Evolutionary conservation across 1,284 basidiomycete species (phyloP), one percentile per base, ranked within the genome.

Genomic region (Cryptococcus sp.): DNA sequence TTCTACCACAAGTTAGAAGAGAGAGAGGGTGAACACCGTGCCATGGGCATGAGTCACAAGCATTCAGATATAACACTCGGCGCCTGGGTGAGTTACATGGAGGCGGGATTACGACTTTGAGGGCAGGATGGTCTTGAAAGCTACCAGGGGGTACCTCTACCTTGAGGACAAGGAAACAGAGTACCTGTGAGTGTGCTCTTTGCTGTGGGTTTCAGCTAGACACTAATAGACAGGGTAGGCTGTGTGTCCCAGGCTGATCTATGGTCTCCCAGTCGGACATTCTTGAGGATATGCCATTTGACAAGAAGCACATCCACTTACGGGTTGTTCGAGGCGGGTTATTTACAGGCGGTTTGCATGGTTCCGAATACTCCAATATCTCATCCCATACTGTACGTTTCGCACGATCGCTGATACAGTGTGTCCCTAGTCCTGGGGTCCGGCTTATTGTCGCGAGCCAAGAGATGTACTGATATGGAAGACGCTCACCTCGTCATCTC

Each of bases 231-330:
- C 15, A 15, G 13, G 20, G 24, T 47, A 57, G 58, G 50, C 54
- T 71, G 39, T 71, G 71, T 39, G 71, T 69, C 11, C 71, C 71
- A 3, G 59, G 46, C n/a, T 13, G 37, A 20, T 72, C 71, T 59
- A 70, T 71, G 66, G 45, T 48, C 3, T 58, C 61, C 35, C 58
- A 64, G 36, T 23, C 20, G 15, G 15, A 50, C 18, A 20, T 33
- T 23, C 33, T 56, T 33, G 40, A 38, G 21, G 60, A 55, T 18
- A 57, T 69, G 12, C 68, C 68, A 7, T 63, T 71, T 16, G 61
- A 66, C 20, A 46, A 49, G 12, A 53, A 55, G 11, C 47, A 64
- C 35, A 65, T 72, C 24, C 57, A 65, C 47, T n/a, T 39, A 61
- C 36, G 70, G 70, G 63, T 47, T 70, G 39, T 72, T 72, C 61